Base-by-base conservation (phyloP, 257 asterid species). In the Rauvolfia tetraphylla region DNA sequence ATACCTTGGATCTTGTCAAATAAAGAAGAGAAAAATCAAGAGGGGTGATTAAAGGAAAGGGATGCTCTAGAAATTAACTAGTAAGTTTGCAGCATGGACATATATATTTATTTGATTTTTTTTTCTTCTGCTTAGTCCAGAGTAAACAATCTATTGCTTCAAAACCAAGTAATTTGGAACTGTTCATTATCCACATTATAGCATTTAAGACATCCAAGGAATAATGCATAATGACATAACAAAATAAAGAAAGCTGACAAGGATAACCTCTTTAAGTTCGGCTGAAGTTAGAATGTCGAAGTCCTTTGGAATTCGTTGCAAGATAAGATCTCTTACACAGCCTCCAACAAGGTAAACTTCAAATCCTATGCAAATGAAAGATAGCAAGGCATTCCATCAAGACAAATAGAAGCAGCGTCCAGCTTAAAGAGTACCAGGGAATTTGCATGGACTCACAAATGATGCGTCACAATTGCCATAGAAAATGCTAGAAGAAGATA, bases 301-400 rank as follows among this genome's bases (percentile, higher is more conserved):
- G 80, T 92, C 98, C 85, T 91, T 91, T 29, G 98, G 98, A 15
- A 81, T 84, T 73, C 91, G 85, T 76, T 79, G 84, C 78, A 91
- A 82, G 72, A 91, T 88, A 68, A 91, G 94, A 79, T 92, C 98
- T 84, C 98, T 85, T 36, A 92, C 96, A 73, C 97, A 92, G 57
- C 98, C 98, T 76, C 98, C 98, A 23, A 92, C 98, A 41, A 90
- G 97, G 84, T 91, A 92, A 84, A 91, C 98, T 76, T 92, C 97
- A 82, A 81, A 92, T 46, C 96, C 98, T 92, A n/a, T n/a, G 79
- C 81, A 74, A 44, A 74, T 73, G 34, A 69, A 33, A 69, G 71
- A 58, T 11, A 18, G 39, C 51, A 25, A 23, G n/a, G 15, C 27
- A 76, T 78, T 63, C 74, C 31, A 48, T 66, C 71, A 66, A 68